A percentile compares a stretch with the other conserved stretches of the same genome.
Evolutionary conservation across 2,329 filamentous ascomycete species (phyloP).

Genomic region (Neofusicoccum sp.): DNA sequence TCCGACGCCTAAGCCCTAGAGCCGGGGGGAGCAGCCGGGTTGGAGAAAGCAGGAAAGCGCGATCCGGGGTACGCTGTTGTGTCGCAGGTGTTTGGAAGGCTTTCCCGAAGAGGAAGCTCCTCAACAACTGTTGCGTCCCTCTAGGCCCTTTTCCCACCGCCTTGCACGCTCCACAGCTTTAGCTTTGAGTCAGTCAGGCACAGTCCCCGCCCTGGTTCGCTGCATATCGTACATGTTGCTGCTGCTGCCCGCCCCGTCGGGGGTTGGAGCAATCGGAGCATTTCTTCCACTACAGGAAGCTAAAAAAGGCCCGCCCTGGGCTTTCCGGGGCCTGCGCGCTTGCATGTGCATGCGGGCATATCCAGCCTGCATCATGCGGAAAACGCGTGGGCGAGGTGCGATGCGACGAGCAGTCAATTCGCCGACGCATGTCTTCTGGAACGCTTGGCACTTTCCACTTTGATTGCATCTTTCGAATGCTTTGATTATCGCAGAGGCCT

Average conservation of each 20-base stretch:
- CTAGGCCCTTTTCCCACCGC: not conserved
- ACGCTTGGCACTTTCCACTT: not conserved
- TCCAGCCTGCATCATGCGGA: not conserved
- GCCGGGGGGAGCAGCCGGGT: no score
- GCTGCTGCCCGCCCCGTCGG: not conserved
- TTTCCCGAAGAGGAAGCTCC: conserved; percentile 3
- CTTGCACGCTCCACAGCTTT: not conserved
- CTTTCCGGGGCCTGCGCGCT: not conserved
- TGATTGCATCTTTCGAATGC: not conserved
- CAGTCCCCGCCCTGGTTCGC: not conserved
- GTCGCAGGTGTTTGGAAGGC: not conserved
- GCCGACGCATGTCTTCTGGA: not conserved
- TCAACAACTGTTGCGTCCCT: not conserved
- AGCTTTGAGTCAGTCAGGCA: no score
- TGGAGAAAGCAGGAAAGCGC: not conserved
- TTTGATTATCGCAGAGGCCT: not conserved
- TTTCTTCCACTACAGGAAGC: conserved; percentile 1
- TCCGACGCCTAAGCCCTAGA: no score
- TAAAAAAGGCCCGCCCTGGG: not conserved
- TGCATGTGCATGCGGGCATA: not conserved
- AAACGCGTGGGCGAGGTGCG: no score
- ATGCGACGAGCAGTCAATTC: no score
- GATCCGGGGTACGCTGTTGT: not conserved
- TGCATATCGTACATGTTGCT: not conserved
- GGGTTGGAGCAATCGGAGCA: not conserved